These are phyloP conservation scores for Iris macrosiphon DNA, from an alignment of 106 monocot species.

Conservation along the genomic window DNA sequence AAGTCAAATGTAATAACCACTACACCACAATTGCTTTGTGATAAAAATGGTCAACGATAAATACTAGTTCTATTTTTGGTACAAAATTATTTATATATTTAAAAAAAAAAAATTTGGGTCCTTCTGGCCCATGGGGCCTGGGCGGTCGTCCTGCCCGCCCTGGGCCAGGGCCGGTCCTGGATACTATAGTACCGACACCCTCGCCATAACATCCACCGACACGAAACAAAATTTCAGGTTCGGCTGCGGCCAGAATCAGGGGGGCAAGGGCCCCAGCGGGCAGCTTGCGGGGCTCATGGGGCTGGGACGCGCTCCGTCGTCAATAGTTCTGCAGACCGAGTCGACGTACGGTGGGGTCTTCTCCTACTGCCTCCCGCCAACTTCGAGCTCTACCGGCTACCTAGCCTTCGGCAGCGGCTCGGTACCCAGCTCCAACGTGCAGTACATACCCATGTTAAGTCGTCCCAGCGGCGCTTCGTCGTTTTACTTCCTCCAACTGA, in stretches of 20 bases:
- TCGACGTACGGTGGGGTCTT: slow-evolving; percentile 12
- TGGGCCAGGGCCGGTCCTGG: too few species aligned
- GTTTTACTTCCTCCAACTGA: slow-evolving; percentile 6
- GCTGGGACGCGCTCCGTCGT: slow-evolving; percentile 17
- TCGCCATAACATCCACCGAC: slow-evolving; percentile 11
- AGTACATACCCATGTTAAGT: slow-evolving; percentile 36
- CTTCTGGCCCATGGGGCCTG: too few species aligned
- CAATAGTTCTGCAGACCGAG: slow-evolving; percentile 21
- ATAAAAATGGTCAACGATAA: too few species aligned
- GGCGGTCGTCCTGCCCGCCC: too few species aligned
- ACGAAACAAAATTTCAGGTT: slow-evolving; percentile 14
- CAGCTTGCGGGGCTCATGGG: slow-evolving; percentile 23
- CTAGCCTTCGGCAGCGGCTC: slow-evolving; percentile 25
- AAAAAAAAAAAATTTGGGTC: too few species aligned
- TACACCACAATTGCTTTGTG: too few species aligned
- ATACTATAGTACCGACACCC: slow-evolving; percentile 16
- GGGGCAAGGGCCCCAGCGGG: slow-evolving; percentile 20
- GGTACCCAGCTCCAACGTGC: not conserved
- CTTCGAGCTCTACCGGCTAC: slow-evolving; percentile 28
- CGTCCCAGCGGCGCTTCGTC: not conserved
- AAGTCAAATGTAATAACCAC: too few species aligned
- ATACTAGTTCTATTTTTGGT: too few species aligned
- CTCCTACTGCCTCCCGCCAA: slow-evolving; percentile 39
- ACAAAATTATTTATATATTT: too few species aligned
- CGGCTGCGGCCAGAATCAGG: slow-evolving; percentile 39